Evolutionary conservation across 2,329 filamentous ascomycete genomes (phyloP), one percentile per base, ranked within the genome.

Genomic region (Geosmithia flava): DNA sequence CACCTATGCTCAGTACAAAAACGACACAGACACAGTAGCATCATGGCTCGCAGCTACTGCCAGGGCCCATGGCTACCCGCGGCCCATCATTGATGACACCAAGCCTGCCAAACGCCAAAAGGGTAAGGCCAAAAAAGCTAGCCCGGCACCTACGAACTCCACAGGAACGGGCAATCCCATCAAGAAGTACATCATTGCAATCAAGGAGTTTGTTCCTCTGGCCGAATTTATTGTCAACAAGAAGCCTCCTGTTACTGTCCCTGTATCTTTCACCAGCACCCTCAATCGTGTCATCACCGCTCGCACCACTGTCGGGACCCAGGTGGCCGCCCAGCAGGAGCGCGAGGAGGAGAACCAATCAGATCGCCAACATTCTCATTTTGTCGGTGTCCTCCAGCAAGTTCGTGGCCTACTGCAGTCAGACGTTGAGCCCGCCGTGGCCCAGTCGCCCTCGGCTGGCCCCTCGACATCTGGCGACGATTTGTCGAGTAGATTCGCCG

Each of bases 11-110:
- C 59, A 62, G 48, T 70, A 70, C 54, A 70, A 68, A 50, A 49
- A 61, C n/a, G 67, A 70, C 48, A 68, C 63, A 0, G 55, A 68
- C 39, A 56, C 59, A 2, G 58, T 71, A 10, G 66, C 64, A 1
- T 54, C 58, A 30, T 71, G 67, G 68, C 63, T 71, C 7, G 66
- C 64, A 2, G 62, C 60, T 2, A 69, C 66, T 1, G 68, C 68
- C 40, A 63, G 59, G 46, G 51, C 54, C 2, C 55, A 54, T 41
- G 66, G 66, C 3, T 68, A 59, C 44, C 43, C 58, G 10, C 15
- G 53, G 3, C 53, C 59, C 33, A 49, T 58, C 10, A 52, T 58
- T 30, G 11, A 42, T 27, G 37, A 20, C 29, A 27, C 51, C 41
- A 33, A 17, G 40, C 19, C 19, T 39, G 33, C 16, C 40, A 42